These are phyloP conservation scores for Rhizomucor miehei DNA, from an alignment of 371 early-diverging fungal genomes.

Conservation along the genomic window DNA sequence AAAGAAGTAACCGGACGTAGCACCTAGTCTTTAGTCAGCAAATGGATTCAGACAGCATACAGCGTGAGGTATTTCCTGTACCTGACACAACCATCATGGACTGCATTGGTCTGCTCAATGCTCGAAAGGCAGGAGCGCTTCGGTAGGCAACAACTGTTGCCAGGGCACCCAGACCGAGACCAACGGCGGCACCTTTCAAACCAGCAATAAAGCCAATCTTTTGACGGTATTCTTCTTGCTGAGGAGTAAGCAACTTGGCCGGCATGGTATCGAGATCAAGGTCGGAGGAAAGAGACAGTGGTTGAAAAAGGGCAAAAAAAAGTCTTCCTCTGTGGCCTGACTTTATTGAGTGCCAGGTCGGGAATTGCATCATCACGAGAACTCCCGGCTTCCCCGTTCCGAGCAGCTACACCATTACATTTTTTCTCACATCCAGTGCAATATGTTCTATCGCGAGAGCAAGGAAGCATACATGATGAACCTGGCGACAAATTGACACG, in stretches of 20 bases:
- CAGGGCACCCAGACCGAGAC: constrained; percentile 41
- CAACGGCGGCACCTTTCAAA: constrained; percentile 41
- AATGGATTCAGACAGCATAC: not conserved
- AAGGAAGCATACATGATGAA: no score
- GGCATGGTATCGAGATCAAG: constrained; percentile 3
- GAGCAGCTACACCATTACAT: no score
- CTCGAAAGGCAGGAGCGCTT: constrained; percentile 41
- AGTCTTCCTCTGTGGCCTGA: no score
- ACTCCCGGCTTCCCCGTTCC: no score
- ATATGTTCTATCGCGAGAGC: no score
- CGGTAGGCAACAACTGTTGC: constrained; percentile 31
- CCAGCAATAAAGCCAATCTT: constrained; percentile 27
- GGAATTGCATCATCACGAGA: no score
- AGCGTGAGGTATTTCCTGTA: constrained; percentile 16
- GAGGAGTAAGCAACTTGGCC: constrained; percentile 8
- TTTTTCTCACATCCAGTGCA: no score
- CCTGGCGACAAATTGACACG: no score
- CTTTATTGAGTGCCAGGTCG: no score
- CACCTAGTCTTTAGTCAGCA: constrained; percentile 19
- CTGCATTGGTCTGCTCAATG: constrained; percentile 37
- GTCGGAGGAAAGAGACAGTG: not conserved
- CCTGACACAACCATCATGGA: constrained; percentile 38
- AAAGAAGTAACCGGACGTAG: constrained; percentile 45
- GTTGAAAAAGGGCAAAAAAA: no score
- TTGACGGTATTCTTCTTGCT: constrained; percentile 30